A percentile compares a stretch with the other conserved stretches of the same genome.
Evolutionary conservation across 352 stramenopile genomes (phyloP).

Genomic region (Phytophthora macrochlamydospora): DNA sequence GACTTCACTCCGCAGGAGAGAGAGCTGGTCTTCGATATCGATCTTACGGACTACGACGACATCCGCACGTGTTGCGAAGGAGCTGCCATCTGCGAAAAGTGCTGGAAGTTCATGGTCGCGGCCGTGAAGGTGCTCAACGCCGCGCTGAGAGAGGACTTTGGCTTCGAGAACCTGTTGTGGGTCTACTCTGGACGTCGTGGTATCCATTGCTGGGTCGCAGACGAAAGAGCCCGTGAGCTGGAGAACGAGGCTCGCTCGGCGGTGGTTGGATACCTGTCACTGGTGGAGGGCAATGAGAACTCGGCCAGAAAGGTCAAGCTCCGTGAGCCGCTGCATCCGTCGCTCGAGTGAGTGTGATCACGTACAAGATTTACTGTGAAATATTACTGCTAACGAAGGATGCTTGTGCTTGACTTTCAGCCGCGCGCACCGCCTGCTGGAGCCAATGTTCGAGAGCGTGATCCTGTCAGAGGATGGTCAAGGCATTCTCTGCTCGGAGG

Average conservation of each 20-base stretch:
- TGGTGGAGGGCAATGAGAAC: slow-evolving; percentile 92
- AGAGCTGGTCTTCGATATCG: slow-evolving; percentile 99
- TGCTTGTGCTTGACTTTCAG: slow-evolving; percentile 28
- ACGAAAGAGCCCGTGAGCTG: slow-evolving; percentile 92
- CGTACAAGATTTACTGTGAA: slow-evolving; percentile 37
- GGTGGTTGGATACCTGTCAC: slow-evolving; percentile 96
- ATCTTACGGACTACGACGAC: slow-evolving; percentile 99
- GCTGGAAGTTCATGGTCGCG: slow-evolving; percentile 98
- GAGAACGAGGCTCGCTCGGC: slow-evolving; percentile 96
- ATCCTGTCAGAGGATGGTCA: slow-evolving; percentile 93
- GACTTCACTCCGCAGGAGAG: slow-evolving; percentile 94
- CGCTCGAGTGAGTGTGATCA: slow-evolving; percentile 81
- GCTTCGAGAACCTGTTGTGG: slow-evolving; percentile 98
- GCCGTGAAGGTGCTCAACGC: slow-evolving; percentile 96
- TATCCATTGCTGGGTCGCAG: slow-evolving; percentile 99
- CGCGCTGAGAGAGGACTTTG: slow-evolving; percentile 96
- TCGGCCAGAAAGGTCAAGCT: slow-evolving; percentile 91
- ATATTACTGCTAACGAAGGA: slow-evolving; percentile 1
- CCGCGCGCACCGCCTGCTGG: slow-evolving; percentile 93
- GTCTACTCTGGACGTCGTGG: slow-evolving; percentile 99
- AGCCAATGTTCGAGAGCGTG: slow-evolving; percentile 94
- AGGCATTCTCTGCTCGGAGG: slow-evolving; percentile 85
- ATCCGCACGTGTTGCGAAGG: slow-evolving; percentile 96
- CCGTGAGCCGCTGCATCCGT: slow-evolving; percentile 93
- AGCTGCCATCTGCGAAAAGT: slow-evolving; percentile 92